Conservation (phyloP, 1,284 basidiomycete genomes). For the Phaffia rhodozyma region DNA sequence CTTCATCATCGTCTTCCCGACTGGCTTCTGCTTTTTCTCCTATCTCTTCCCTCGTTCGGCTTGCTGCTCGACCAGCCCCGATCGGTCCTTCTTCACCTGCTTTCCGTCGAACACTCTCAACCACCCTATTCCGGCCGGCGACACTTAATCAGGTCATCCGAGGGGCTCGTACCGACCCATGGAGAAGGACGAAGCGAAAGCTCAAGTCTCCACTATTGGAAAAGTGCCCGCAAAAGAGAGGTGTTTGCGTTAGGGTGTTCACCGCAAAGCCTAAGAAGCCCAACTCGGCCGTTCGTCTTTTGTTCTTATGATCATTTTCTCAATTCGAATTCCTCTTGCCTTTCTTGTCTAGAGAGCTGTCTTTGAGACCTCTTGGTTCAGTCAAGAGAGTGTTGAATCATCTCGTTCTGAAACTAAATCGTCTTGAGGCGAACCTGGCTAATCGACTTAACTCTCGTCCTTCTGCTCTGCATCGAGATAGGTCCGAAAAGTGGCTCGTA, state of each 20-base stretch:
- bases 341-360: neutral
- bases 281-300: conserved; percentile 69
- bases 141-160: conserved; percentile 27
- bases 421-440: no score
- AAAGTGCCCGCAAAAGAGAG: conserved; percentile 71
- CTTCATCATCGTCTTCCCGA: conserved; percentile 89
- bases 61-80: conserved; percentile 19
- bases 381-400: no score
- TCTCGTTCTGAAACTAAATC: no score
- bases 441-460: no score
- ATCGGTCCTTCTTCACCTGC: neutral
- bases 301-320: neutral
- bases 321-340: neutral
- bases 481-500: conserved; percentile 77
- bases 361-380: neutral
- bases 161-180: neutral
- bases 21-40: conserved; percentile 57
- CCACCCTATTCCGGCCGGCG: conserved; percentile 17
- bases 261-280: conserved; percentile 92
- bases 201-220: conserved; percentile 37
- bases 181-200: neutral
- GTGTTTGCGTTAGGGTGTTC: conserved; percentile 73
- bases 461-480: neutral
- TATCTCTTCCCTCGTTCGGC: conserved; percentile 35
- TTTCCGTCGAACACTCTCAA: conserved; percentile 19